Percentiles rank a stretch among this genome's conserved stretches.
phyloP scores from a whole-genome alignment of 2,329 filamentous ascomycete genomes.

The Exophiala phaeomuriformis region DNA sequence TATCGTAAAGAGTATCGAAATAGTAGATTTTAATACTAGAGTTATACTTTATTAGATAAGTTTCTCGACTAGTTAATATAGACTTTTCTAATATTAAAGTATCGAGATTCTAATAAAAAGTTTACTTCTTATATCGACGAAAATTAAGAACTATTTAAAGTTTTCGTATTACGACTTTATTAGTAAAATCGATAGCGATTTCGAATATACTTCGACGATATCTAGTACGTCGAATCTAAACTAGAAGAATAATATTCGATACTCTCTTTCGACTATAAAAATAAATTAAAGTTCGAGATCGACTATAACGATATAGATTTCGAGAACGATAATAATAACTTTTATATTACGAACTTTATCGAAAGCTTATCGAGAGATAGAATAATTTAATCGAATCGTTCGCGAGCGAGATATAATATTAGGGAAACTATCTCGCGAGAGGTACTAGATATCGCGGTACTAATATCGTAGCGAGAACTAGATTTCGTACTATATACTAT shows the following conservation, averaged over 20 bases:
- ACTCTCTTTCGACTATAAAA: neutral
- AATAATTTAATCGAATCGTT: too few relatives aligned
- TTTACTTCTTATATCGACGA: conserved; percentile 3
- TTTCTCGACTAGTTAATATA: neutral
- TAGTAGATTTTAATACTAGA: neutral
- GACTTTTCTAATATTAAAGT: neutral
- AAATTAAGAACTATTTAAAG: neutral
- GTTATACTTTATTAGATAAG: conserved; percentile 2
- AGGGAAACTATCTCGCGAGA: too few relatives aligned
- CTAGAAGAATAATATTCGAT: neutral
- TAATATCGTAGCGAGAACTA: too few relatives aligned
- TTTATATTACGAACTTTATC: neutral
- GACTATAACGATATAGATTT: neutral
- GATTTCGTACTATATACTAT: too few relatives aligned
- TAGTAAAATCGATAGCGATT: conserved; percentile 1
- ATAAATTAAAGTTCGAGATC: neutral
- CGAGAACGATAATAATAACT: neutral
- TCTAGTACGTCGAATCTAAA: neutral
- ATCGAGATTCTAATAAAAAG: conserved; percentile 7
- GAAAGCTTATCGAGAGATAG: too few relatives aligned
- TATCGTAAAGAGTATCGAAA: neutral
- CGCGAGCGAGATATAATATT: too few relatives aligned
- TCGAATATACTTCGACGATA: neutral
- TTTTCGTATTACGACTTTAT: conserved; percentile 1
- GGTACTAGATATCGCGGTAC: too few relatives aligned